These are phyloP conservation scores for Eleusine indica DNA, from an alignment of 176 grass and related monocot species.

Conservation along the genomic window DNA sequence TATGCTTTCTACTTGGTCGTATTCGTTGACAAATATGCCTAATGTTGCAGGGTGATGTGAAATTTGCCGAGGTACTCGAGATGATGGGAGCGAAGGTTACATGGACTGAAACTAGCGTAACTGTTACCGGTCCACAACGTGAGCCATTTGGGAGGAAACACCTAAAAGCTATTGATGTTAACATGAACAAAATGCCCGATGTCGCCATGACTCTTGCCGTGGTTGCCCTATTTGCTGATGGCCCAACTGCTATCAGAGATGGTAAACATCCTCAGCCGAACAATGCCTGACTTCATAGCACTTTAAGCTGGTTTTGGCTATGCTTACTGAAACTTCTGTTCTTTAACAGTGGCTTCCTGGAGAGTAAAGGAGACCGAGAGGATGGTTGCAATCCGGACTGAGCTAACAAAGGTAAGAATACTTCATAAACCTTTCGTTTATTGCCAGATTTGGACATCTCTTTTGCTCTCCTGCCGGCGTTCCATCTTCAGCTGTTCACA, in stretches of 20 bases:
- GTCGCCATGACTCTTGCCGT: conserved; percentile 97
- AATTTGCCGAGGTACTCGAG: conserved; percentile 95
- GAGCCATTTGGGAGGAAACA: conserved; percentile 71
- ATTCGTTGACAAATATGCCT: background rate
- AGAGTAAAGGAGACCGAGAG: conserved; percentile 99
- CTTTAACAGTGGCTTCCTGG: conserved; percentile 87
- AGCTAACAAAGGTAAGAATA: conserved; percentile 79
- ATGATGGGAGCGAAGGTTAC: conserved; percentile 98
- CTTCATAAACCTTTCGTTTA: background rate
- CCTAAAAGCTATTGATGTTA: conserved; percentile 87
- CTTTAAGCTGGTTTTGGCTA: background rate
- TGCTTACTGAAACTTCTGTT: conserved; percentile 6
- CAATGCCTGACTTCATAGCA: conserved; percentile 4
- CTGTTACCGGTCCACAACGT: conserved; percentile 80
- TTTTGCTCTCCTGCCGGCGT: background rate
- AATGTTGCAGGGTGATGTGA: conserved; percentile 87
- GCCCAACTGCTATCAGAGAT: conserved; percentile 97
- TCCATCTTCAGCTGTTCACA: background rate
- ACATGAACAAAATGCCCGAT: conserved; percentile 99
- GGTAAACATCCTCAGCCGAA: conserved; percentile 46
- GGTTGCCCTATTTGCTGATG: conserved; percentile 93
- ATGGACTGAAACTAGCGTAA: conserved; percentile 94
- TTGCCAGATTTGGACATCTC: background rate
- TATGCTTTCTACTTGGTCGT: background rate
- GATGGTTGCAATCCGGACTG: conserved; percentile 86